Evolutionary conservation across 352 stramenopile genomes (phyloP).

Genomic region (Pythium sukuiense): DNA sequence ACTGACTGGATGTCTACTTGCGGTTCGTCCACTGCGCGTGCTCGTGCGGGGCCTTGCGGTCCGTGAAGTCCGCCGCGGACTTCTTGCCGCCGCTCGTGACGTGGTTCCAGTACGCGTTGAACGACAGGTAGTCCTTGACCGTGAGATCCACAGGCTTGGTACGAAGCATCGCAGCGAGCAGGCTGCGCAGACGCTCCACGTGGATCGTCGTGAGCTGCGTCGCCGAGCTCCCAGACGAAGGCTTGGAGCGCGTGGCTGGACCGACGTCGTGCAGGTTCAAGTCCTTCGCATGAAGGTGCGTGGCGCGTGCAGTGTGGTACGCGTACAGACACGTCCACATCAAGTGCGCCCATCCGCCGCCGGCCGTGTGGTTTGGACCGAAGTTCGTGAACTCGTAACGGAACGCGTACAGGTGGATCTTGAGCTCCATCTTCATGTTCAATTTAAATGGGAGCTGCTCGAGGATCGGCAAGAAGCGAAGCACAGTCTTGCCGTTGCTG

Average conservation of each 20-base stretch:
- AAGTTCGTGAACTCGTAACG: constrained; percentile 79
- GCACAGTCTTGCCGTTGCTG: constrained; percentile 78
- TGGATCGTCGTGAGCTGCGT: constrained; percentile 49
- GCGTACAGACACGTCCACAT: constrained; percentile 66
- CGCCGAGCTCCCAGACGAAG: constrained; percentile 31
- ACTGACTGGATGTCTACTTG: constrained; percentile 30
- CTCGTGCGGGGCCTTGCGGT: constrained; percentile 83
- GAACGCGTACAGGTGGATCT: constrained; percentile 74
- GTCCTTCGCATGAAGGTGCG: constrained; percentile 59
- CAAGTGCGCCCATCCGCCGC: constrained; percentile 54
- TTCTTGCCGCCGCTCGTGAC: constrained; percentile 67
- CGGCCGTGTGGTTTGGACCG: constrained; percentile 69
- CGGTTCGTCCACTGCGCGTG: constrained; percentile 75
- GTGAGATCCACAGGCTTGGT: constrained; percentile 73
- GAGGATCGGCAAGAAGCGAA: constrained; percentile 69
- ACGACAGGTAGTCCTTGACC: constrained; percentile 72
- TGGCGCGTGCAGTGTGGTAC: constrained; percentile 70
- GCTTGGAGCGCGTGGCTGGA: constrained; percentile 19
- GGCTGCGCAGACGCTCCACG: constrained; percentile 58
- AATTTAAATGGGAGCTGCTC: constrained; percentile 48
- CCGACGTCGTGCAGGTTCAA: constrained; percentile 52
- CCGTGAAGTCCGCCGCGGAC: constrained; percentile 71
- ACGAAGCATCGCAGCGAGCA: constrained; percentile 79
- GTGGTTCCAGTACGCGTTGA: constrained; percentile 84
- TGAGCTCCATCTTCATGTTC: constrained; percentile 29